Evolutionary conservation across 164 flowering plant genomes (phyloP).

Genomic region (Chimonanthus praecox): DNA sequence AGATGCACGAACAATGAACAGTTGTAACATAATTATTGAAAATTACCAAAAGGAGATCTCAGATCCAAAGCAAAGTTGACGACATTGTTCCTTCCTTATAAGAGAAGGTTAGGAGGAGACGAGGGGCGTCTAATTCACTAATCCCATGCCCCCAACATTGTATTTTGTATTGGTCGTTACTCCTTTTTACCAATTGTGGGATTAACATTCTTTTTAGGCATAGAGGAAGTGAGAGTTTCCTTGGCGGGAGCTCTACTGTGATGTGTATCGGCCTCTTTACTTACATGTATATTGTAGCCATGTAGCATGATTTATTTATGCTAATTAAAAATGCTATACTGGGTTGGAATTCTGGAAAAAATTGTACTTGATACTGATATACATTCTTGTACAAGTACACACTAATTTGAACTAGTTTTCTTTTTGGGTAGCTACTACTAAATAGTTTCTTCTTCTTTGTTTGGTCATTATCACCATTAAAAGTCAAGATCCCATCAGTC

Average conservation of each 20-base stretch:
- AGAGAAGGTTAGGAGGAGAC: not conserved
- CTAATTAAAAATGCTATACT: not conserved
- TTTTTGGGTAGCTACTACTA: too few species aligned
- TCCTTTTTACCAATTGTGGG: not conserved
- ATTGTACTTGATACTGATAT: too few species aligned
- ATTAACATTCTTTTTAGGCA: slow-evolving; percentile 3
- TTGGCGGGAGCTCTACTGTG: not conserved
- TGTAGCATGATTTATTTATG: not conserved
- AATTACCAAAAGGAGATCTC: slow-evolving; percentile 29
- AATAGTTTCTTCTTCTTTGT: too few species aligned
- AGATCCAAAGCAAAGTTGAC: slow-evolving; percentile 23
- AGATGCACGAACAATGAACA: slow-evolving; percentile 79
- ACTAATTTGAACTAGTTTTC: too few species aligned
- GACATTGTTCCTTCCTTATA: not conserved
- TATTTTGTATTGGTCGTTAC: not conserved
- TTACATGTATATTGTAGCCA: not conserved
- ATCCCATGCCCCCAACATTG: slow-evolving; percentile 2
- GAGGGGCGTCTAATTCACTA: slow-evolving; percentile 4
- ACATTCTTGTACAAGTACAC: too few species aligned
- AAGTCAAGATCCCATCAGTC: too few species aligned
- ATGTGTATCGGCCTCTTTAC: not conserved
- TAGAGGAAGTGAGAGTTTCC: not conserved
- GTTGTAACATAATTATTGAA: slow-evolving; percentile 61
- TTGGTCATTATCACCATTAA: too few species aligned
- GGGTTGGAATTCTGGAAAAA: too few species aligned